These are phyloP conservation scores for Neodidymelliopsis sp. DNA, from an alignment of 2,329 filamentous ascomycete genomes.

Conservation along the genomic window DNA sequence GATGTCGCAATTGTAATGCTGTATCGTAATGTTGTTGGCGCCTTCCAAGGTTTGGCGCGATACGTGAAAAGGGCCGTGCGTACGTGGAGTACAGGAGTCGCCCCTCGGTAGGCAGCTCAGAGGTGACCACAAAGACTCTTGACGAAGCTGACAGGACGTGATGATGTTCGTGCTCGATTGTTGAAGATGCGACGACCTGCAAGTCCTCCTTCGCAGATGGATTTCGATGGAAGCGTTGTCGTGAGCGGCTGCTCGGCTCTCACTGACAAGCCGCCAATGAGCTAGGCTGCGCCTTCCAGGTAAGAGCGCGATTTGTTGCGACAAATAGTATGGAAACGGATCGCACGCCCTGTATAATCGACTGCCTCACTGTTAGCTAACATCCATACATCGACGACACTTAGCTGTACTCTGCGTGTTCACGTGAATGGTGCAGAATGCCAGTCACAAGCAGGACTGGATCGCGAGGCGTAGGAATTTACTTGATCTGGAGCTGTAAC, in stretches of 20 bases:
- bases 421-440: too few species aligned
- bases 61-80: slow-evolving; percentile 35
- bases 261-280: slow-evolving; percentile 22
- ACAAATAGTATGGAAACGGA: slow-evolving; percentile 2
- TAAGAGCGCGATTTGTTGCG: slow-evolving; percentile 20
- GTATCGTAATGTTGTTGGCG: slow-evolving; percentile 33
- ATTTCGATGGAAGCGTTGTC: slow-evolving; percentile 6
- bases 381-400: neutral
- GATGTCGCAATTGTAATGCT: slow-evolving; percentile 29
- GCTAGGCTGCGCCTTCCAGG: slow-evolving; percentile 19
- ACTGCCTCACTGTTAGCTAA: slow-evolving; percentile 3
- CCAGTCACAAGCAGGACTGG: too few species aligned
- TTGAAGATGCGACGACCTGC: slow-evolving; percentile 4
- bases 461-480: too few species aligned
- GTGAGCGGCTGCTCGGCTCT: slow-evolving; percentile 21
- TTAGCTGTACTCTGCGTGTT: neutral
- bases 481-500: too few species aligned
- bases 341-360: neutral
- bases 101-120: slow-evolving; percentile 5
- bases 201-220: slow-evolving; percentile 13
- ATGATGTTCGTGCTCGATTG: slow-evolving; percentile 7
- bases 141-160: slow-evolving; percentile 3
- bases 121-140: neutral
- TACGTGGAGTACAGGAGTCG: slow-evolving; percentile 28
- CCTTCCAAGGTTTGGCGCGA: slow-evolving; percentile 37